Conservation (phyloP, 257 asterid genomes). For the Euphrasia confusa region DNA sequence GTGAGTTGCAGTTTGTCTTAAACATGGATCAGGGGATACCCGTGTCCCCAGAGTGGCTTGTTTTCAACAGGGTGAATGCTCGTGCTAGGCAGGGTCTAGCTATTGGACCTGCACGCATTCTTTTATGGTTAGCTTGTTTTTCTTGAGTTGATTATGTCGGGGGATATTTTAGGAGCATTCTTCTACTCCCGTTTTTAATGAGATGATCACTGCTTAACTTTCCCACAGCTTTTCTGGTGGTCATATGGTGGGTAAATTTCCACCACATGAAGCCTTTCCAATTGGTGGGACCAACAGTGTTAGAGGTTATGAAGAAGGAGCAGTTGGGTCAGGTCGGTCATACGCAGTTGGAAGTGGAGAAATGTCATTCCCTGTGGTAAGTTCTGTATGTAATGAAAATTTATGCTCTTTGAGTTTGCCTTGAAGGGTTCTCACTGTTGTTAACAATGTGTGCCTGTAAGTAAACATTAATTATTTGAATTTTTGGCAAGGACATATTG, state of each 20-base stretch:
- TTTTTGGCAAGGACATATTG: neutral
- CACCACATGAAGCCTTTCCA: slow-evolving; percentile 97
- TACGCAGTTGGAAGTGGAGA: slow-evolving; percentile 86
- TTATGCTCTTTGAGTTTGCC: slow-evolving; percentile 13
- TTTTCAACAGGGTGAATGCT: slow-evolving; percentile 79
- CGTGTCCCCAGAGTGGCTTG: slow-evolving; percentile 70
- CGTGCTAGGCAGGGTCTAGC: slow-evolving; percentile 82
- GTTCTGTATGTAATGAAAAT: slow-evolving; percentile 19
- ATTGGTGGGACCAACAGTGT: slow-evolving; percentile 97
- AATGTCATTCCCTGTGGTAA: slow-evolving; percentile 84
- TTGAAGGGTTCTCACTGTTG: neutral
- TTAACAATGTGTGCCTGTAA: neutral
- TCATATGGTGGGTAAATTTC: slow-evolving; percentile 80
- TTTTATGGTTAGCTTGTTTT: slow-evolving; percentile 48
- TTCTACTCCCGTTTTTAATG: slow-evolving; percentile 6
- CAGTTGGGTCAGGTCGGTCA: slow-evolving; percentile 90
- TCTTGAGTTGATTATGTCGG: slow-evolving; percentile 15
- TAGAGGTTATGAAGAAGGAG: slow-evolving; percentile 97
- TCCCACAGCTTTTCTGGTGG: slow-evolving; percentile 77
- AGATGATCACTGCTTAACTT: slow-evolving; percentile 21
- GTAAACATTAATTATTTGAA: no score
- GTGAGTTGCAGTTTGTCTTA: slow-evolving; percentile 60
- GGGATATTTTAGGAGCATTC: neutral
- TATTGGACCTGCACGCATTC: slow-evolving; percentile 73
- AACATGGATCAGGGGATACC: slow-evolving; percentile 97